A percentile compares a stretch with the other conserved stretches of the same genome.
phyloP scores from a whole-genome alignment of 495 filamentous ascomycete genomes.

The Umbilicaria muhlenbergii region DNA sequence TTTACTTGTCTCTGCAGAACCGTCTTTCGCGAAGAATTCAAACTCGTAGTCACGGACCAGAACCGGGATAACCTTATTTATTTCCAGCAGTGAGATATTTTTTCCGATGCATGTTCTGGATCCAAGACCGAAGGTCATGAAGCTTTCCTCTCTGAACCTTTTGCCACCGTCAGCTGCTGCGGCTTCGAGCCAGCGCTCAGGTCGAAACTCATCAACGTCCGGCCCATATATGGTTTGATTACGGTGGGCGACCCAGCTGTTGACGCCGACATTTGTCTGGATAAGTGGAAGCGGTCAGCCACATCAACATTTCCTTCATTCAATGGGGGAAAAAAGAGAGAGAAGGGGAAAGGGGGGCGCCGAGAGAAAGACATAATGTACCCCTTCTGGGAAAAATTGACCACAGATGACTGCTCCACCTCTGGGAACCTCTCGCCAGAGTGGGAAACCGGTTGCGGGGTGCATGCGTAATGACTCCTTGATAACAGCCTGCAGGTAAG shows the following conservation, averaged over 20 bases:
- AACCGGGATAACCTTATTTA: slow-evolving; percentile 34
- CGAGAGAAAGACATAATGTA: too few relatives aligned
- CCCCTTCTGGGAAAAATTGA: slow-evolving; percentile 22
- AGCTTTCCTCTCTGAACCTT: too few relatives aligned
- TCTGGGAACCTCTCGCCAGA: slow-evolving; percentile 25
- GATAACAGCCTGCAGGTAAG: slow-evolving; percentile 31
- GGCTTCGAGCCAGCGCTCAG: slow-evolving; percentile 38
- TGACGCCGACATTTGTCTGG: slow-evolving; percentile 37
- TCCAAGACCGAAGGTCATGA: slow-evolving; percentile 33
- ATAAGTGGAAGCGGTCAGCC: too few relatives aligned
- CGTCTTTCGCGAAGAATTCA: too few relatives aligned
- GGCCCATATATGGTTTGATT: slow-evolving; percentile 31
- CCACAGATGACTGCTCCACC: slow-evolving; percentile 24
- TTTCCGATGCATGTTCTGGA: slow-evolving; percentile 31
- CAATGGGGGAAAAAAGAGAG: too few relatives aligned
- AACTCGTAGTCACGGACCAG: too few relatives aligned
- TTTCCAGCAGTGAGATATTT: slow-evolving; percentile 30
- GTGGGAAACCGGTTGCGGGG: slow-evolving; percentile 22
- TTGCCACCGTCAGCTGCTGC: too few relatives aligned
- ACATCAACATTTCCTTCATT: too few relatives aligned
- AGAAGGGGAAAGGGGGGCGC: too few relatives aligned
- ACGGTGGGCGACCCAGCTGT: slow-evolving; percentile 35
- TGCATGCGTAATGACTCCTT: slow-evolving; percentile 30
- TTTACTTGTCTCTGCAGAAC: too few relatives aligned
- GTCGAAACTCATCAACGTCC: slow-evolving; percentile 25